Percentiles rank a stretch among this genome's conserved stretches.
phyloP scores from a whole-genome alignment of 768 basidiomycete genomes.

The Russula griseocarnosa region DNA sequence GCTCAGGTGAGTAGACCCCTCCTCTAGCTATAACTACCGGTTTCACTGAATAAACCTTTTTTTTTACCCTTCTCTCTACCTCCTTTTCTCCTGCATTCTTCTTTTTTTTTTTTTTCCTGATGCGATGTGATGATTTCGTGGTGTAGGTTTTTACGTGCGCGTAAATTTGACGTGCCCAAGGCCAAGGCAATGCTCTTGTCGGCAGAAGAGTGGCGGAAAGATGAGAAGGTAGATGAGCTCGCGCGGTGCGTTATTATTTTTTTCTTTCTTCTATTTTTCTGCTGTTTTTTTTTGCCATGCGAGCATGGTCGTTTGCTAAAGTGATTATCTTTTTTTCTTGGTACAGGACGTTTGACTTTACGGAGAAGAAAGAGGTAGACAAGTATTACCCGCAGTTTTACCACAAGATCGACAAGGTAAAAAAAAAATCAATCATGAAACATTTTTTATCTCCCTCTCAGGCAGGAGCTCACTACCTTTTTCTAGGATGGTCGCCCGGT shows the following conservation, averaged over 20 bases:
- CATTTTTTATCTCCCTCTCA: neutral
- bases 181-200: conserved; percentile 80
- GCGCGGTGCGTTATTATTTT: conserved; percentile 45
- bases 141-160: conserved; percentile 80
- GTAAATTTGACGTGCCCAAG: conserved; percentile 82
- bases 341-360: conserved; percentile 77
- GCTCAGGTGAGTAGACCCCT: conserved; percentile 46
- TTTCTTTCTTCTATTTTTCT: neutral
- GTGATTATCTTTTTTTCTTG: neutral
- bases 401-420: conserved; percentile 90
- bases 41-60: neutral
- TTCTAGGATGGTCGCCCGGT: conserved; percentile 86
- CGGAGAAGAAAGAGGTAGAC: conserved; percentile 76
- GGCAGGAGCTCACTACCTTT: neutral
- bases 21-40: no score
- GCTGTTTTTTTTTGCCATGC: neutral
- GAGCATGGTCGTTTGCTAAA: neutral
- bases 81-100: no score
- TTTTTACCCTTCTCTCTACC: neutral
- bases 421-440: neutral
- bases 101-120: neutral
- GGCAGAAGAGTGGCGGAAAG: conserved; percentile 86
- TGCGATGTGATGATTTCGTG: neutral
- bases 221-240: conserved; percentile 76
- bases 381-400: conserved; percentile 95